Conservation (phyloP, 495 filamentous ascomycete genomes). For the Hypoxylon trugodes region DNA sequence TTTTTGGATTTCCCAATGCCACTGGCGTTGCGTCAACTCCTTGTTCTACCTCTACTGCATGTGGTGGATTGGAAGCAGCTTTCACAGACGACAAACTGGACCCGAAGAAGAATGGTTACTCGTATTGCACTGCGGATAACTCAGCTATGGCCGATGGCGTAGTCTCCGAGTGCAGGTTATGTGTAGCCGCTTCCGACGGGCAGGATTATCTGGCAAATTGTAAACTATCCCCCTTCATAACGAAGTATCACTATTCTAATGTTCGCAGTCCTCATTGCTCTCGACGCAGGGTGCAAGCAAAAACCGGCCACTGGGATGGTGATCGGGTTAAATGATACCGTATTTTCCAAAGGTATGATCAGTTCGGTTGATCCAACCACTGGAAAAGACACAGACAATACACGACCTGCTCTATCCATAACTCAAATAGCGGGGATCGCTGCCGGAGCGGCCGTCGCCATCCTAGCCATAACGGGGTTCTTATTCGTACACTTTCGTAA, state of each 20-base stretch:
- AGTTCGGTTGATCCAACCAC: constrained; percentile 51
- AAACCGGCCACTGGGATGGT: constrained; percentile 50
- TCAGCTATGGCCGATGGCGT: constrained; percentile 39
- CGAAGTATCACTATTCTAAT: constrained; percentile 26
- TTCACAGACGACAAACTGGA: constrained; percentile 45
- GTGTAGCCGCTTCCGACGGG: constrained; percentile 48
- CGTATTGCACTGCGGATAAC: constrained; percentile 49
- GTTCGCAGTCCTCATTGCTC: constrained; percentile 50
- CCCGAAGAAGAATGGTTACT: constrained; percentile 45
- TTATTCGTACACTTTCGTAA: constrained; percentile 51
- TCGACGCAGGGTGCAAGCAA: constrained; percentile 60
- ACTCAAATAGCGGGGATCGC: constrained; percentile 51
- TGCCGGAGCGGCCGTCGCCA: constrained; percentile 38
- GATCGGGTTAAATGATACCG: constrained; percentile 55
- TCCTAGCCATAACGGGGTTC: constrained; percentile 44
- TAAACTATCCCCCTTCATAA: constrained; percentile 13
- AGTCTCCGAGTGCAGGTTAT: constrained; percentile 48
- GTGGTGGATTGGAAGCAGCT: constrained; percentile 45
- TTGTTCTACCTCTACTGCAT: constrained; percentile 54
- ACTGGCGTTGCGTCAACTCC: constrained; percentile 47
- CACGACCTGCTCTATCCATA: constrained; percentile 33
- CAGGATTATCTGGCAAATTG: constrained; percentile 54
- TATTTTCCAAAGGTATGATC: constrained; percentile 55
- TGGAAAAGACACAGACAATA: constrained; percentile 14
- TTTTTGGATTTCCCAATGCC: constrained; percentile 57